Base-by-base conservation (phyloP, 2,329 filamentous ascomycete genomes). In the Aschersonia sp. region DNA sequence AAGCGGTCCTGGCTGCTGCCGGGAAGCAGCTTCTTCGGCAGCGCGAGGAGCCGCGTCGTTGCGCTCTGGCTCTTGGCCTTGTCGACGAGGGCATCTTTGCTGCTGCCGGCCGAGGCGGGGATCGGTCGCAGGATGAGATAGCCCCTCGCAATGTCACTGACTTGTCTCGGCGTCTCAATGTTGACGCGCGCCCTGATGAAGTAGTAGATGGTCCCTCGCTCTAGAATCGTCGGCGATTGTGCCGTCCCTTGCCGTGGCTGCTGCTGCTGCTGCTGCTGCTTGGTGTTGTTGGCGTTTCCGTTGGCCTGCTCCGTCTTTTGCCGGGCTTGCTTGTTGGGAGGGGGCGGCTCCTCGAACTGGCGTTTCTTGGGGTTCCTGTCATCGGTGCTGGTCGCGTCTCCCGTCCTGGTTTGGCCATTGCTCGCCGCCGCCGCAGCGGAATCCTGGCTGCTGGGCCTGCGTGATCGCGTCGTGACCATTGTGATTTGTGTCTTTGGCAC, bases 201-300 rank as follows among this genome's bases (percentile, higher is more conserved):
- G 72, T 94, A 94, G 70, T 94, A 94, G 55, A 95, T 81, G 55
- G 92, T 76, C 4, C 88, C 88, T 58, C 92, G 94, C 59, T 96
- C 88, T 2, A 94, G 71, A 30, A 94, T 79, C 45, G 57, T 73
- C 0, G 73, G 69, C 0, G 71, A 69, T 22, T 22, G 22, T 22
- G 22, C 4, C 22, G 22, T 22, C 22, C 22, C 22, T 22, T 22
- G 22, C 22, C 55, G 12, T 57, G 45, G 40, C 10, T 22, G 40
- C 9, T 14, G 40, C 9, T 14, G 40, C 14, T 10, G 22, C 22
- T 22, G 22, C 22, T 22, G 22, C 22, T 8, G 42, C 40, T 43
- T 43, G 22, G 22, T 43, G 42, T 43, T 43, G 42, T 31, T 4
- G 49, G 45, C 30, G 61, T 64, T 44, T 54, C 33, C 2, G 49